Evolutionary conservation across 495 filamentous ascomycete species (phyloP).

Genomic region (Barbatosphaeria neglecta): DNA sequence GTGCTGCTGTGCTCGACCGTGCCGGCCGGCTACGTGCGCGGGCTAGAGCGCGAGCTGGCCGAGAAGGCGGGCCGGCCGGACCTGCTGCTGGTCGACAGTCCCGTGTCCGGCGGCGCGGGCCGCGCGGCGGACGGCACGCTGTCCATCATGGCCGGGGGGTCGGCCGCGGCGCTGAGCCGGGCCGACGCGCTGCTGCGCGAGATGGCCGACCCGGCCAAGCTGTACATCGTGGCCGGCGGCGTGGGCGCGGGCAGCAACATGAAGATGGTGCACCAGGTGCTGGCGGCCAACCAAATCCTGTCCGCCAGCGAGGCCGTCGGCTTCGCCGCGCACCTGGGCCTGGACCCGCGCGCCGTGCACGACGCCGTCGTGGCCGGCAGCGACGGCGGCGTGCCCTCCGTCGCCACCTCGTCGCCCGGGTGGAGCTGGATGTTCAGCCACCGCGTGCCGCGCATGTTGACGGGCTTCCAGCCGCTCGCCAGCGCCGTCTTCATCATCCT

Average conservation of each 20-base stretch:
- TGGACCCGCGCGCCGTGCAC: slow-evolving; percentile 46
- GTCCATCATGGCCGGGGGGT: slow-evolving; percentile 68
- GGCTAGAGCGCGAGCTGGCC: slow-evolving; percentile 44
- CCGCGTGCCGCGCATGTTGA: slow-evolving; percentile 56
- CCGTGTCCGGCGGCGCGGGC: slow-evolving; percentile 66
- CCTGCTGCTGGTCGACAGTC: slow-evolving; percentile 58
- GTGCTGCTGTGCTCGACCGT: slow-evolving; percentile 69
- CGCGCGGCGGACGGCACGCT: slow-evolving; percentile 66
- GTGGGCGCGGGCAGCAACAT: slow-evolving; percentile 73
- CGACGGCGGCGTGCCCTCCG: no score
- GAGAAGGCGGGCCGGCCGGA: slow-evolving; percentile 40
- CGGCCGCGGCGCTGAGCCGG: slow-evolving; percentile 43
- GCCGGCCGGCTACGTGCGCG: slow-evolving; percentile 51
- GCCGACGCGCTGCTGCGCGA: slow-evolving; percentile 49
- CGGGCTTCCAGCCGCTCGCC: slow-evolving; percentile 52
- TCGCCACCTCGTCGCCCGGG: slow-evolving; percentile 45
- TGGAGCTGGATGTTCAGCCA: slow-evolving; percentile 80
- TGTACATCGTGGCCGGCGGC: slow-evolving; percentile 64
- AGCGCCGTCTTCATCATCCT: slow-evolving; percentile 67
- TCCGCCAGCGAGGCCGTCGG: slow-evolving; percentile 64
- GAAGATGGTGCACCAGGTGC: slow-evolving; percentile 79
- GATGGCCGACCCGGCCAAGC: slow-evolving; percentile 48
- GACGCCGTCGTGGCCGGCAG: slow-evolving; percentile 36
- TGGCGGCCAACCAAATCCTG: slow-evolving; percentile 66
- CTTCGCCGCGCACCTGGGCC: slow-evolving; percentile 53